phyloP scores from a whole-genome alignment of 2,329 filamentous ascomycete species.

The Fusarium hostae region DNA sequence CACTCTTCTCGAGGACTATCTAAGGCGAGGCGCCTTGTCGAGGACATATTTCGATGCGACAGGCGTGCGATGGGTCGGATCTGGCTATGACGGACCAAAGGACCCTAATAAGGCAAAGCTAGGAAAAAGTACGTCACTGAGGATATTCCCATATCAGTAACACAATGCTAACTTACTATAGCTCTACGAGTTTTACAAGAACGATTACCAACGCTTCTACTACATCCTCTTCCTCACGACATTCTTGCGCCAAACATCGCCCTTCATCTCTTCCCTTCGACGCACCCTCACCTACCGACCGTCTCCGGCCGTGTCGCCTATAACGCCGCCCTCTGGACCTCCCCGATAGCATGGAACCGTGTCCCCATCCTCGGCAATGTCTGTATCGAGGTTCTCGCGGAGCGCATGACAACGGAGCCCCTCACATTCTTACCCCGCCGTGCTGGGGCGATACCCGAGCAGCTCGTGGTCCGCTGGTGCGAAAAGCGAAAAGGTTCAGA shows the following conservation, averaged over 20 bases:
- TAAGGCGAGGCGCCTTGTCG: conserved; percentile 32
- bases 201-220: conserved; percentile 73
- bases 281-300: conserved; percentile 88
- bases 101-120: conserved; percentile 71
- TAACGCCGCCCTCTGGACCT: conserved; percentile 93
- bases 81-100: conserved; percentile 51
- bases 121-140: conserved; percentile 64
- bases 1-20: conserved; percentile 6
- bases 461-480: conserved; percentile 73
- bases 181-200: conserved; percentile 74
- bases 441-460: conserved; percentile 62
- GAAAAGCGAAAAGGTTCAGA: conserved; percentile 76
- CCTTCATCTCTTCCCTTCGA: conserved; percentile 77
- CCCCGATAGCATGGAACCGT: conserved; percentile 94
- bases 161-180: conserved; percentile 45
- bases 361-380: conserved; percentile 93
- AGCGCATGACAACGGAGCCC: conserved; percentile 80
- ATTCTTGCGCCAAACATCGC: conserved; percentile 80
- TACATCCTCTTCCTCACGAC: conserved; percentile 75
- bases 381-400: conserved; percentile 84
- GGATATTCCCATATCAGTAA: background rate
- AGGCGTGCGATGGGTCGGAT: conserved; percentile 43
- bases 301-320: conserved; percentile 92
- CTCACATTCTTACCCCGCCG: conserved; percentile 59
- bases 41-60: conserved; percentile 50